Conservation (phyloP, 768 basidiomycete genomes). For the Scleroderma citrinum region DNA sequence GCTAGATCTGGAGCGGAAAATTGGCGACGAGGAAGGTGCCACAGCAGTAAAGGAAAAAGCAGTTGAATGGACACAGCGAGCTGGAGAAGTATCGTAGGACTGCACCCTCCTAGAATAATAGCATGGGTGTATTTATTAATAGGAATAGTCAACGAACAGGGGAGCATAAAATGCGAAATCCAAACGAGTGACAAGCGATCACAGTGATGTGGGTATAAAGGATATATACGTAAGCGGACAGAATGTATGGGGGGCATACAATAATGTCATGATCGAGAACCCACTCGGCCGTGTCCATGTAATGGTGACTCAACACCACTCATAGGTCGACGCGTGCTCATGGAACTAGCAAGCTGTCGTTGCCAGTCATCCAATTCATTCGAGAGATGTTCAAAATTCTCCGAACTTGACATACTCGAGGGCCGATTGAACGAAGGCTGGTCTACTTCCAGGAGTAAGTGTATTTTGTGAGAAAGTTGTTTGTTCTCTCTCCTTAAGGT, state of each 20-base stretch:
- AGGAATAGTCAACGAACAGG: conserved; percentile 28
- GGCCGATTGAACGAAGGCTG: conserved; percentile 67
- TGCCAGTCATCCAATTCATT: conserved; percentile 86
- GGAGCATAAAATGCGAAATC: conserved; percentile 39
- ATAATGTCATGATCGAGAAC: conserved; percentile 44
- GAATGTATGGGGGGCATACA: conserved; percentile 9
- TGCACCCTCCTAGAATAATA: conserved; percentile 9
- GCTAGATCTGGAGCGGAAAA: conserved; percentile 77
- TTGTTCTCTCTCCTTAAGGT: conserved; percentile 80
- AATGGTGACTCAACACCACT: conserved; percentile 66
- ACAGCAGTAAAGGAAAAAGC: conserved; percentile 82
- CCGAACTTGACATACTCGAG: conserved; percentile 75
- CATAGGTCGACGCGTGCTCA: conserved; percentile 65
- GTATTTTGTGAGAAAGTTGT: conserved; percentile 87
- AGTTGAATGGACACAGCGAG: conserved; percentile 81
- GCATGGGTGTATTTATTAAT: conserved; percentile 31
- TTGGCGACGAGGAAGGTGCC: conserved; percentile 85
- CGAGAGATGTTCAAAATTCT: conserved; percentile 77
- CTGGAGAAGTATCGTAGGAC: conserved; percentile 24
- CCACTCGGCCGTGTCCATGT: conserved; percentile 49
- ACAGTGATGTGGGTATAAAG: conserved; percentile 29
- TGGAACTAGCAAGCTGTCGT: conserved; percentile 73
- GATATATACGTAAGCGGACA: conserved; percentile 29
- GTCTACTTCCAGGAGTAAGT: conserved; percentile 80
- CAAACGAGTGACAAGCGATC: conserved; percentile 52